Evolutionary conservation across 2,329 filamentous ascomycete species (phyloP), one percentile per base, ranked within the genome.

Genomic region (Sporothrix variecibatus): DNA sequence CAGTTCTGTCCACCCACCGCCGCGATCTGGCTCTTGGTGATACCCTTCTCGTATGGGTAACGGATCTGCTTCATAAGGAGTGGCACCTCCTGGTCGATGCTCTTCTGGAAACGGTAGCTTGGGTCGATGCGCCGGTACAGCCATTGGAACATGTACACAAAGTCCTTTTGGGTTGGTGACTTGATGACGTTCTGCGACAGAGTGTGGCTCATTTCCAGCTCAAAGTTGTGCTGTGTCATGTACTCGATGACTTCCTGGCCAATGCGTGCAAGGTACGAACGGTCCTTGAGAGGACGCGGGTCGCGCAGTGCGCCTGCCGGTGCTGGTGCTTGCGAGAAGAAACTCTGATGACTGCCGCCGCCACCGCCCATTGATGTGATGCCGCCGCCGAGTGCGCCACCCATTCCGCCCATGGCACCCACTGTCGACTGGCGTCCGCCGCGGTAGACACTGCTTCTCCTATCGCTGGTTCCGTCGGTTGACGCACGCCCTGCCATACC

Each of bases 81-180:
- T 15, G 95, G 95, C 0, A 98, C 95, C 81, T 99, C 97, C 73
- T 95, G 92, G 81, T 98, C 96, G 79, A 98, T 97, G 70, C 92
- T 93, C 82, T 98, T 98, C 79, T 95, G 91, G 79, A 99, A 98
- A 49, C 92, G 91, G 82, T 98, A 97, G 78, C 92, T 93, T 0
- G 96, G 96, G 80, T 99, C 96, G 80, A 99, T 97, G 74, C 94
- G 93, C 80, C 94, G 94, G 82, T 99, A 99, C 3, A 99, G 86
- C 93, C 95, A 99, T 80, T 98, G 94, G 80, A 99, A 99, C 88
- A 99, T 97, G 82, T 90, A 92, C 80, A 97, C 96, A 85, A 99
- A 99, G 81, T 99, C 96, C 81, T 99, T 99, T 79, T 98, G 95
- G 0, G 95, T 99, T 0, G 96, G 97, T 60, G 94, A 97, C 79